A percentile compares a stretch with the other conserved stretches of the same genome.
Conservation (phyloP, 164 flowering plant genomes). For the Brasenia schreberi region DNA sequence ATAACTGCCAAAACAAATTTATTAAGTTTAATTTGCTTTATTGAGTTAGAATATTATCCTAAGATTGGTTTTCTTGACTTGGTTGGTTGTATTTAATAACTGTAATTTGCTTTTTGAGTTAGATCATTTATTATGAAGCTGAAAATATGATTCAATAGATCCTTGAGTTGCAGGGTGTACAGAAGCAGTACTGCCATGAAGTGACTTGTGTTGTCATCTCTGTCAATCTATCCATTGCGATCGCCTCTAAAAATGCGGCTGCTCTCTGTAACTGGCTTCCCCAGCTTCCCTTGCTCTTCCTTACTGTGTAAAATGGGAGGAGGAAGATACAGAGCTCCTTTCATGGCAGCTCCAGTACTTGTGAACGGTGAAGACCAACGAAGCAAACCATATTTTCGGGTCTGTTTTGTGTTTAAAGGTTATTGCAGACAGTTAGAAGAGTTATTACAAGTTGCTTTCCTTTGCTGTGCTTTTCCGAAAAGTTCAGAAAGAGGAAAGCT, state of each 20-base stretch:
- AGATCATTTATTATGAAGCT: too few species aligned
- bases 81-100: too few species aligned
- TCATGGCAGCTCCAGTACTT: not conserved
- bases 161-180: slow-evolving; percentile 16
- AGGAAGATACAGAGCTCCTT: slow-evolving; percentile 4
- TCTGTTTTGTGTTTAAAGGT: not conserved
- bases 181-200: slow-evolving; percentile 34
- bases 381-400: not conserved
- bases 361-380: not conserved
- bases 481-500: not conserved
- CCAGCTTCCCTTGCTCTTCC: slow-evolving; percentile 1
- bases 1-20: too few species aligned
- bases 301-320: slow-evolving; percentile 6
- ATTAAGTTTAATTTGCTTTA: too few species aligned
- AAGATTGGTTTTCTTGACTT: too few species aligned
- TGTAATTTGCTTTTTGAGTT: too few species aligned
- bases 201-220: slow-evolving; percentile 46
- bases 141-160: too few species aligned
- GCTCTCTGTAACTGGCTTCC: slow-evolving; percentile 6
- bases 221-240: slow-evolving; percentile 31
- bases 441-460: not conserved
- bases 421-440: too few species aligned
- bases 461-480: not conserved
- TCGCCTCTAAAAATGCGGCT: slow-evolving; percentile 20
- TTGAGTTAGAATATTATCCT: too few species aligned